These are phyloP conservation scores for Chaetomiaceae sp. DNA, from an alignment of 2,329 filamentous ascomycete genomes.

Conservation along the genomic window DNA sequence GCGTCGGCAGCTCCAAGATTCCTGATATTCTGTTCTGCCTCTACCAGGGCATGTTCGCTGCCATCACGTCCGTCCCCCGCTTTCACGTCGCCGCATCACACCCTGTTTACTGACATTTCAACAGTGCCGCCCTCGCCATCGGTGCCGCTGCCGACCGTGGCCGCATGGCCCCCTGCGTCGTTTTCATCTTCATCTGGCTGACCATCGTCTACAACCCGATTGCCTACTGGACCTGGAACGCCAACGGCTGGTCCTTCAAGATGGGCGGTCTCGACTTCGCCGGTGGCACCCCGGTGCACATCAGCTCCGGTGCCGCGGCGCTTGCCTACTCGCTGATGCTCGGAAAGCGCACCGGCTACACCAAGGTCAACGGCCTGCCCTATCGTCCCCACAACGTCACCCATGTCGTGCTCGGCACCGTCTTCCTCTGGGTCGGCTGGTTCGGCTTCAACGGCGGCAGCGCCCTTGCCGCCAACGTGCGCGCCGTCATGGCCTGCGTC, in stretches of 20 bases:
- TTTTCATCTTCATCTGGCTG: conserved; percentile 67
- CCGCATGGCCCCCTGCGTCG: conserved; percentile 54
- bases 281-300: conserved; percentile 70
- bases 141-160: conserved; percentile 58
- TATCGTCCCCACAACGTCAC: conserved; percentile 71
- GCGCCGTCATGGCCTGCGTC: conserved; percentile 82
- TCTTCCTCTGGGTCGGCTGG: conserved; percentile 83
- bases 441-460: conserved; percentile 93
- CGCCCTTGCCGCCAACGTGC: conserved; percentile 75
- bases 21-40: conserved; percentile 81
- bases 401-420: conserved; percentile 67
- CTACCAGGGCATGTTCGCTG: conserved; percentile 85
- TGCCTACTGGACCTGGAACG: conserved; percentile 75
- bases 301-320: conserved; percentile 65
- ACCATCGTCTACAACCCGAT: conserved; percentile 69
- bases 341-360: conserved; percentile 62
- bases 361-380: conserved; percentile 57
- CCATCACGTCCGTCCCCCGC: conserved; percentile 65
- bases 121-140: conserved; percentile 53
- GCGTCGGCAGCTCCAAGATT: conserved; percentile 64
- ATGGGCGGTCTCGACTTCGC: conserved; percentile 70
- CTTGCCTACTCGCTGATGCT: conserved; percentile 71
- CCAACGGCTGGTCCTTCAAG: conserved; percentile 64
- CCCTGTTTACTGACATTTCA: not conserved
- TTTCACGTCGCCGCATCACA: not conserved